phyloP scores from a whole-genome alignment of 257 asterid genomes.

The Lycium ferocissimum region DNA sequence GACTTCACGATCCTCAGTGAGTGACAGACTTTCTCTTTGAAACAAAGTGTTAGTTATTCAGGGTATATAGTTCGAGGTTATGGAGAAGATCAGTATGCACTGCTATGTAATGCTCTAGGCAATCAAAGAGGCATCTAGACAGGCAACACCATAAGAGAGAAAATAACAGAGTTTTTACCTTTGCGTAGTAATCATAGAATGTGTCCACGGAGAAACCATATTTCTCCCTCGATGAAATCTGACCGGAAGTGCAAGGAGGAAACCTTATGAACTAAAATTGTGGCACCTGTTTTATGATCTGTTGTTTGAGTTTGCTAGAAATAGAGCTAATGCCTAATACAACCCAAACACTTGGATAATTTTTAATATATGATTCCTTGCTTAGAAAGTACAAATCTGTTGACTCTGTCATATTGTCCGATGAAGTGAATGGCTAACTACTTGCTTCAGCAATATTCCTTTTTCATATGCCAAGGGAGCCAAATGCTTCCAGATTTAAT shows the following conservation, averaged over 20 bases:
- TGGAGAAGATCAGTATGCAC: not conserved
- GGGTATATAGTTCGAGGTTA: not conserved
- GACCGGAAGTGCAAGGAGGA: not conserved
- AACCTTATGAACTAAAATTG: not conserved
- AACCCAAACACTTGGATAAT: too few species aligned
- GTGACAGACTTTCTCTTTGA: not conserved
- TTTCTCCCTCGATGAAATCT: not conserved
- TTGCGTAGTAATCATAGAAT: not conserved
- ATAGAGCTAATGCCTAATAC: too few species aligned
- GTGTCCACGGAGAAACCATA: not conserved
- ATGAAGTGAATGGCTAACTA: not conserved
- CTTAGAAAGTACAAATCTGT: not conserved
- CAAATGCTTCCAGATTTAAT: constrained; percentile 1
- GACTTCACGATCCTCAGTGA: not conserved
- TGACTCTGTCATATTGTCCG: not conserved
- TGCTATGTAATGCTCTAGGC: not conserved
- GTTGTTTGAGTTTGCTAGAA: too few species aligned
- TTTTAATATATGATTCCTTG: not conserved
- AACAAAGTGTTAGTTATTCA: not conserved
- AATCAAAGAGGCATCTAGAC: not conserved
- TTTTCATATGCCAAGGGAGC: not conserved
- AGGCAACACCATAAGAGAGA: not conserved
- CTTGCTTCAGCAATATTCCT: constrained; percentile 8
- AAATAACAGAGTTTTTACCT: not conserved
- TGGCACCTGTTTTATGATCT: too few species aligned